Evolutionary conservation across 768 basidiomycete genomes (phyloP).

Genomic region (Peribolospora kevripleyi): DNA sequence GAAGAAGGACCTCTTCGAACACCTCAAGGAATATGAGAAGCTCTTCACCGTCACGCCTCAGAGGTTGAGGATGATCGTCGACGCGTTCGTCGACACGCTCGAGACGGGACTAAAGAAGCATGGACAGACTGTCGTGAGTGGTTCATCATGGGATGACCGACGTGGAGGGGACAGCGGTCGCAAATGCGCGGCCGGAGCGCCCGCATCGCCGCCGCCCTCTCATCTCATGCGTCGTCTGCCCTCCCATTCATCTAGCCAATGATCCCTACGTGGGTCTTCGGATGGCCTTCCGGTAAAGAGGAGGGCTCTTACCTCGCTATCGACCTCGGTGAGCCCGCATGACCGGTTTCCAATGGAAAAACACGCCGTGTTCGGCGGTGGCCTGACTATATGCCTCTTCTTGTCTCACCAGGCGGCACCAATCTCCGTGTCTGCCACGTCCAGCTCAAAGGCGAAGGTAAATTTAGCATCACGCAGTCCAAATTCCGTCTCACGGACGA

Average conservation of each 20-base stretch:
- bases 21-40: conserved; percentile 11
- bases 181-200: background rate
- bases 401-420: conserved; percentile 41
- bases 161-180: background rate
- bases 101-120: conserved; percentile 62
- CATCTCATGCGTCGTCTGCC: background rate
- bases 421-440: conserved; percentile 98
- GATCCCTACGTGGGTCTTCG: conserved; percentile 93
- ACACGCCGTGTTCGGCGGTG: background rate
- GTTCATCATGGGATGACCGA: conserved; percentile 4
- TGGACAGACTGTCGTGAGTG: conserved; percentile 64
- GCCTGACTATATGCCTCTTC: background rate
- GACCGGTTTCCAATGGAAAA: background rate
- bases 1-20: conserved; percentile 1
- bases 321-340: conserved; percentile 20
- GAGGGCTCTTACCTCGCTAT: conserved; percentile 71
- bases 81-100: conserved; percentile 78
- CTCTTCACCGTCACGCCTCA: conserved; percentile 61
- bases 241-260: conserved; percentile 34
- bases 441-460: conserved; percentile 67
- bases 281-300: conserved; percentile 79
- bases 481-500: conserved; percentile 94
- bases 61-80: conserved; percentile 61
- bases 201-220: no score
- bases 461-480: conserved; percentile 92